Percentiles rank a stretch among this genome's conserved stretches.
phyloP scores from a whole-genome alignment of 306 rosid species.

The Prunus mira region DNA sequence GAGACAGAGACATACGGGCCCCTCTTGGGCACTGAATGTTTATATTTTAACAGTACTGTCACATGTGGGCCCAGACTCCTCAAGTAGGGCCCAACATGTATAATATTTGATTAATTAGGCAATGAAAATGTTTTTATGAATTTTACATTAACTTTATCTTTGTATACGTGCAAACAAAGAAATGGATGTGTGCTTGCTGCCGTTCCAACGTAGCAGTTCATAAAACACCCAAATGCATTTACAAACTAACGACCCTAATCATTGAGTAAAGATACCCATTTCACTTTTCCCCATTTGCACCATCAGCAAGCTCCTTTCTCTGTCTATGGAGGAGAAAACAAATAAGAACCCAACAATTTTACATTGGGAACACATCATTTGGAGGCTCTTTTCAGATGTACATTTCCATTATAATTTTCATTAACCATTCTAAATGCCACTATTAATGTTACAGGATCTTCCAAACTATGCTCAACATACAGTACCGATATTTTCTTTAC shows the following conservation, averaged over 20 bases:
- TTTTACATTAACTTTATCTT: not conserved
- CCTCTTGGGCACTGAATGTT: not conserved
- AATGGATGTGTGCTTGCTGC: not conserved
- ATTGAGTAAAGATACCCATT: not conserved
- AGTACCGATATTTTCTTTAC: conserved; percentile 90
- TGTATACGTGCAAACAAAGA: not conserved
- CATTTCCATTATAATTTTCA: not conserved
- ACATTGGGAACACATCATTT: not conserved
- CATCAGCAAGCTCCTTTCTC: not conserved
- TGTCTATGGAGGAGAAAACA: not conserved
- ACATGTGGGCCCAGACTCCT: not conserved
- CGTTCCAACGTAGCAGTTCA: not conserved
- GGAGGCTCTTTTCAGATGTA: not conserved
- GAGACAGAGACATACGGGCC: no score
- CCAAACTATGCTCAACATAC: conserved; percentile 99
- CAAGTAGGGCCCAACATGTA: not conserved
- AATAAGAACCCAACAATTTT: not conserved
- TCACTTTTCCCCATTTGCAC: not conserved
- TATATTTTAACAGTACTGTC: not conserved
- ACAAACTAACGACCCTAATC: not conserved
- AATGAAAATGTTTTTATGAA: not conserved
- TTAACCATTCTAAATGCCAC: not conserved
- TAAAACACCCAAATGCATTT: not conserved
- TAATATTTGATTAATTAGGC: not conserved
- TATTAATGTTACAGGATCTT: conserved; percentile 69